Base-by-base conservation (phyloP, 768 basidiomycete genomes). In the Rhodotorula toruloides region DNA sequence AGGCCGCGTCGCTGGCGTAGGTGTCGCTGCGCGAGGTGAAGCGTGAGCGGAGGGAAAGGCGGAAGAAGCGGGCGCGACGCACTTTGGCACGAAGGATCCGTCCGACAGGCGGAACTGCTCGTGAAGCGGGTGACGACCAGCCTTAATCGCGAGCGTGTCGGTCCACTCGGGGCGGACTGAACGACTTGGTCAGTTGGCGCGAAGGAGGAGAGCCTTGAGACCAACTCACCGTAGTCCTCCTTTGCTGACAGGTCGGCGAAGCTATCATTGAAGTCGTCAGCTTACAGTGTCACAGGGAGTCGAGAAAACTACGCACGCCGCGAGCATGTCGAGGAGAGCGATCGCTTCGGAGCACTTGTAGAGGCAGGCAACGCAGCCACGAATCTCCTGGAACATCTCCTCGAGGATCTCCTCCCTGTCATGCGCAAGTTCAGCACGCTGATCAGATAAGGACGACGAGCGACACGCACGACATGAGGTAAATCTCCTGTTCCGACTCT, bases 281-380 rank as follows among this genome's bases (percentile, higher is more conserved):
- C 25, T 10, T 31, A 27, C 44, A 17, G 53, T 8, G 50, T 56
- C 3, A 22, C 2, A 27, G 36, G 39, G 7, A 5, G 54, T 44
- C 27, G 16, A 48, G 4, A 31, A 13, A 29, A 27, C 7, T 8
- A 93, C 86, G 76, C 92, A 94, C 9, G 89, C 85, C 84, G 88
- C 88, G 5, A 98, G 77, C 81, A 98, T 87, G 74, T 99, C 96
- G 2, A 94, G 78, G 61, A 91, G 79, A 0, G 92, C 90, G 27
- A 91, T 89, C 31, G 91, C 91, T 79, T 98, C 96, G 0, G 90
- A 89, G 12, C 88, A 88, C 64, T 89, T 88, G 79, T 94, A 94
- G 32, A 99, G 79, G 46, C 85, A 87, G 32, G 90, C 87, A 46
- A 92, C 83, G 63, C 89, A 80, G 0, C 79, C 79, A 1, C 93